Evolutionary conservation across 805 yeast genomes (phyloP).

Genomic region (Tetrapisispora pingtungensis): DNA sequence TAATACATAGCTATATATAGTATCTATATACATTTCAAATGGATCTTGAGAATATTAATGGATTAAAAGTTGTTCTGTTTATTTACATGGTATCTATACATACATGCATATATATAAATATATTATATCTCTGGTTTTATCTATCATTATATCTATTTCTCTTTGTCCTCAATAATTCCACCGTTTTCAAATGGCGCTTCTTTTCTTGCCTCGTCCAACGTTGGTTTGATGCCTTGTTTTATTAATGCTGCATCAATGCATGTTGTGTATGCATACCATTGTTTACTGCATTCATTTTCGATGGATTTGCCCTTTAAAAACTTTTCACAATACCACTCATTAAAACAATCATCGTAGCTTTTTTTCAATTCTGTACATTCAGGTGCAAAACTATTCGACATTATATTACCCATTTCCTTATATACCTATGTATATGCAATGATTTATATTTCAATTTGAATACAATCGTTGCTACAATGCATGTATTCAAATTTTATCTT

Average conservation of each 20-base stretch:
- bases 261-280: constrained; percentile 81
- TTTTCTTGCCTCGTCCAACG: constrained; percentile 78
- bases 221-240: constrained; percentile 67
- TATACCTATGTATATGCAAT: not conserved
- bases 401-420: constrained; percentile 49
- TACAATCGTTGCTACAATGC: too few relatives aligned
- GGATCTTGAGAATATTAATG: too few relatives aligned
- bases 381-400: constrained; percentile 91
- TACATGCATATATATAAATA: too few relatives aligned
- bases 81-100: too few relatives aligned
- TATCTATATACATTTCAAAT: too few relatives aligned
- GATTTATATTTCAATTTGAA: too few relatives aligned
- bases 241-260: constrained; percentile 70
- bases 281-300: constrained; percentile 80
- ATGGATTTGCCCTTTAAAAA: constrained; percentile 46
- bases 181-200: constrained; percentile 82
- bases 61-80: too few relatives aligned
- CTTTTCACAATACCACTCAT: constrained; percentile 87
- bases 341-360: constrained; percentile 87
- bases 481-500: too few relatives aligned
- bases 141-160: too few relatives aligned
- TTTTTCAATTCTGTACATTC: constrained; percentile 85
- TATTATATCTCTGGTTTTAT: too few relatives aligned
- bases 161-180: constrained; percentile 30
- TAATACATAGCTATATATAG: too few relatives aligned